Evolutionary conservation across 192 early-diverging fungal species (phyloP).

Genomic region (Coemansia aciculifera): DNA sequence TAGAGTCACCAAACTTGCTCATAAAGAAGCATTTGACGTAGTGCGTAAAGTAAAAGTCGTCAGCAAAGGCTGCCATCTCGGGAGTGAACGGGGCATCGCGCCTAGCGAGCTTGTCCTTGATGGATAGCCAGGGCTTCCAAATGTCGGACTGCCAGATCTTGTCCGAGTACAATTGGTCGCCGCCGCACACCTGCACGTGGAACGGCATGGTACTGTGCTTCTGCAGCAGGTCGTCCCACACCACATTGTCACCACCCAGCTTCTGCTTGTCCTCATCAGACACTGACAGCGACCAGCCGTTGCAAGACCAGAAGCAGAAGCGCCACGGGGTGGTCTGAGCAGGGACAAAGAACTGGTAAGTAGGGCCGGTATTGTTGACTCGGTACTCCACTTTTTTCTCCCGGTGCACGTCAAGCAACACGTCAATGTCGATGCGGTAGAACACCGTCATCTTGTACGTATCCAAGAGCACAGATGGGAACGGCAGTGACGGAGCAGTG

Average conservation of each 20-base stretch:
- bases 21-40: constrained; percentile 65
- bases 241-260: constrained; percentile 55
- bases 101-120: constrained; percentile 55
- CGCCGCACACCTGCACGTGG: constrained; percentile 73
- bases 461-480: constrained; percentile 52
- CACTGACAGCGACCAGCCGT: constrained; percentile 66
- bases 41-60: constrained; percentile 70
- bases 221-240: constrained; percentile 69
- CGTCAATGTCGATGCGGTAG: constrained; percentile 61
- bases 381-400: constrained; percentile 50
- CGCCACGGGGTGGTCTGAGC: constrained; percentile 59
- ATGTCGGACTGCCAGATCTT: constrained; percentile 57
- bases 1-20: constrained; percentile 63
- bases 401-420: constrained; percentile 48
- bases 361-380: constrained; percentile 50
- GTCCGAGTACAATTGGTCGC: constrained; percentile 75
- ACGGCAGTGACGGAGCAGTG: constrained; percentile 23
- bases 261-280: constrained; percentile 38
- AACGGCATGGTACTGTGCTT: constrained; percentile 62
- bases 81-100: constrained; percentile 56
- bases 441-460: constrained; percentile 62
- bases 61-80: constrained; percentile 58
- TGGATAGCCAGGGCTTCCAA: constrained; percentile 62
- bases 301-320: constrained; percentile 71
- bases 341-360: constrained; percentile 57